phyloP scores from a whole-genome alignment of 1,284 basidiomycete species.

The Ceratobasidium sp. region DNA sequence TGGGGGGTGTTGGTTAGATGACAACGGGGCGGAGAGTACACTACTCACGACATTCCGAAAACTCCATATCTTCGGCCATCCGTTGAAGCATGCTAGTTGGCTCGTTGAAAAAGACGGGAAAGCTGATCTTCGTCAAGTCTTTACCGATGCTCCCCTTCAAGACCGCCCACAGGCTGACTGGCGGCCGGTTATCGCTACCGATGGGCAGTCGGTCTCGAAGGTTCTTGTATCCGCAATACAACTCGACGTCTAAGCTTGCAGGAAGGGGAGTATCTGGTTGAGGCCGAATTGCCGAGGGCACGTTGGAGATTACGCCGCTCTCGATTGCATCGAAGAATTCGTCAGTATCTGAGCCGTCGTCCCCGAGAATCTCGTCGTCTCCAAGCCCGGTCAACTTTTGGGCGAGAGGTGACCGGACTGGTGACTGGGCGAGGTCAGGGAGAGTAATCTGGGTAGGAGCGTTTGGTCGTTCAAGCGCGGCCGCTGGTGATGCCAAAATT shows the following conservation, averaged over 20 bases:
- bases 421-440: constrained; percentile 10
- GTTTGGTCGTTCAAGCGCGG: constrained; percentile 48
- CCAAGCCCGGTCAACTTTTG: constrained; percentile 52
- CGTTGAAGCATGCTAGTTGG: constrained; percentile 89
- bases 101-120: constrained; percentile 97
- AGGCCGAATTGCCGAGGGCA: constrained; percentile 69
- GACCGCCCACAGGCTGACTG: constrained; percentile 94
- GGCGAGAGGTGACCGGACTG: constrained; percentile 46
- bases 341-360: constrained; percentile 73
- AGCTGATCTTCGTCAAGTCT: constrained; percentile 95
- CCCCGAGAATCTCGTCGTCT: constrained; percentile 57
- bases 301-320: constrained; percentile 78
- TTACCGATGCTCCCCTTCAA: constrained; percentile 97
- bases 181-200: constrained; percentile 84
- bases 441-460: constrained; percentile 31
- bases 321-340: constrained; percentile 99
- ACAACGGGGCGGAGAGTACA: neutral
- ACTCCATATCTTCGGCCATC: constrained; percentile 95
- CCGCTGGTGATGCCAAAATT: constrained; percentile 48
- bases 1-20: constrained; percentile 24
- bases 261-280: constrained; percentile 50
- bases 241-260: constrained; percentile 62
- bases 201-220: constrained; percentile 79
- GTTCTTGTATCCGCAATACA: constrained; percentile 78
- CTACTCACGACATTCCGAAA: constrained; percentile 87